Conservation (phyloP, 192 early-diverging fungal species). For the Coemansia asiatica region DNA sequence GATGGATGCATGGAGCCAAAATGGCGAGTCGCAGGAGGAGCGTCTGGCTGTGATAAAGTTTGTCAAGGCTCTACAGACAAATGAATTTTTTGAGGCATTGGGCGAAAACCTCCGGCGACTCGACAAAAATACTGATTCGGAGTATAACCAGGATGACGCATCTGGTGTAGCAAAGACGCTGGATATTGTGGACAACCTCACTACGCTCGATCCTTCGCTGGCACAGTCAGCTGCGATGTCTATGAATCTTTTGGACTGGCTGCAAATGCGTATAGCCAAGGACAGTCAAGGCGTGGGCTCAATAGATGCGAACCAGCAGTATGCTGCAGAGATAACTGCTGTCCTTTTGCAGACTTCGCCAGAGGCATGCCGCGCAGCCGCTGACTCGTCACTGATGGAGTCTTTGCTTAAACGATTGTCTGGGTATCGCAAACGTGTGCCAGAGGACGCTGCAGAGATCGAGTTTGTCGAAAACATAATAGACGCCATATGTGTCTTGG, state of each 20-base stretch:
- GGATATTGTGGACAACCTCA: conserved; percentile 83
- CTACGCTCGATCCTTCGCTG: conserved; percentile 67
- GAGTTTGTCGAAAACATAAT: conserved; percentile 94
- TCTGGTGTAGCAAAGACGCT: conserved; percentile 85
- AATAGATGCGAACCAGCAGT: conserved; percentile 84
- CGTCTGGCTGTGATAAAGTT: conserved; percentile 63
- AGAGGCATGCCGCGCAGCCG: conserved; percentile 54
- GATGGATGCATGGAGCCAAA: conserved; percentile 76
- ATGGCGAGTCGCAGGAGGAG: conserved; percentile 59
- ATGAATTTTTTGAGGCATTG: conserved; percentile 72
- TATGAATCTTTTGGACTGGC: conserved; percentile 74
- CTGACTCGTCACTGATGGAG: conserved; percentile 61
- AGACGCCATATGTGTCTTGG: conserved; percentile 72
- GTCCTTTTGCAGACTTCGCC: conserved; percentile 75
- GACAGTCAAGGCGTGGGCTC: conserved; percentile 8
- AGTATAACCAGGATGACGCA: conserved; percentile 67
- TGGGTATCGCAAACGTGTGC: conserved; percentile 67
- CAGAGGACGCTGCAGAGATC: conserved; percentile 77
- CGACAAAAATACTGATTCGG: conserved; percentile 62
- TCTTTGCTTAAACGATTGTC: conserved; percentile 68
- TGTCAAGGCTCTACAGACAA: conserved; percentile 65
- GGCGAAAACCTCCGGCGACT: conserved; percentile 79
- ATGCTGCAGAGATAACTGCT: conserved; percentile 81
- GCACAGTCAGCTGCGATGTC: conserved; percentile 64
- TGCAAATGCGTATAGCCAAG: conserved; percentile 62